A percentile compares a stretch with the other conserved stretches of the same genome.
phyloP scores from a whole-genome alignment of 805 yeast genomes.

The Ogataea pilisensis region DNA sequence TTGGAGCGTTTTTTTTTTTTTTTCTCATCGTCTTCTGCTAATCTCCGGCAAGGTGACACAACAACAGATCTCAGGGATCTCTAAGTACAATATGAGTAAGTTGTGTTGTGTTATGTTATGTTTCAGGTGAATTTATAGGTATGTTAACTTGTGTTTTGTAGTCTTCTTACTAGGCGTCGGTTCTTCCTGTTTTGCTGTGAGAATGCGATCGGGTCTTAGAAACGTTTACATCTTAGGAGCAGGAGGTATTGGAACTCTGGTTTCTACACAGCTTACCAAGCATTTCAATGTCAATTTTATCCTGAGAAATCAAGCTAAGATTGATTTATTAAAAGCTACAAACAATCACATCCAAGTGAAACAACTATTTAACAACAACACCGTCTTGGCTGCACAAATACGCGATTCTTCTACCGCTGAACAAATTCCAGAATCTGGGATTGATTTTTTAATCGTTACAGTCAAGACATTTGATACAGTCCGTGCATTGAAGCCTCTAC shows the following conservation, averaged over 20 bases:
- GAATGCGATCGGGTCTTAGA: not conserved
- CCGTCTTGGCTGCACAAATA: conserved; percentile 10
- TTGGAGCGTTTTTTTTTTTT: too few relatives aligned
- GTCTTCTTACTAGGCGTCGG: too few relatives aligned
- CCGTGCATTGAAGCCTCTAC: conserved; percentile 53
- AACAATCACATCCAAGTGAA: conserved; percentile 20
- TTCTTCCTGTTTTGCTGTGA: too few relatives aligned
- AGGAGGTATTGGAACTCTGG: conserved; percentile 33
- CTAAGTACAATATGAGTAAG: too few relatives aligned
- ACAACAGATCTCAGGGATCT: too few relatives aligned
- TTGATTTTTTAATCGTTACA: conserved; percentile 51
- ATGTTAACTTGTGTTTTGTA: too few relatives aligned
- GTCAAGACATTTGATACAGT: conserved; percentile 78
- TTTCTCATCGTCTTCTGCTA: too few relatives aligned
- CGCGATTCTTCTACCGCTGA: conserved; percentile 15
- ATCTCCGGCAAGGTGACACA: too few relatives aligned
- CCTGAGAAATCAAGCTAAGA: conserved; percentile 24
- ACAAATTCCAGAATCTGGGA: conserved; percentile 16
- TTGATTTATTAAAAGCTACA: conserved; percentile 14
- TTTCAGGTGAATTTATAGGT: too few relatives aligned
- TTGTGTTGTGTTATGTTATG: too few relatives aligned
- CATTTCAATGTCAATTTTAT: conserved; percentile 23
- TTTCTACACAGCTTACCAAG: conserved; percentile 22
- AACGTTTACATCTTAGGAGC: conserved; percentile 31
- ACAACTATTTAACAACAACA: conserved; percentile 22